These are phyloP conservation scores for Trichoderma gracile DNA, from an alignment of 2,329 filamentous ascomycete species.

Conservation along the genomic window DNA sequence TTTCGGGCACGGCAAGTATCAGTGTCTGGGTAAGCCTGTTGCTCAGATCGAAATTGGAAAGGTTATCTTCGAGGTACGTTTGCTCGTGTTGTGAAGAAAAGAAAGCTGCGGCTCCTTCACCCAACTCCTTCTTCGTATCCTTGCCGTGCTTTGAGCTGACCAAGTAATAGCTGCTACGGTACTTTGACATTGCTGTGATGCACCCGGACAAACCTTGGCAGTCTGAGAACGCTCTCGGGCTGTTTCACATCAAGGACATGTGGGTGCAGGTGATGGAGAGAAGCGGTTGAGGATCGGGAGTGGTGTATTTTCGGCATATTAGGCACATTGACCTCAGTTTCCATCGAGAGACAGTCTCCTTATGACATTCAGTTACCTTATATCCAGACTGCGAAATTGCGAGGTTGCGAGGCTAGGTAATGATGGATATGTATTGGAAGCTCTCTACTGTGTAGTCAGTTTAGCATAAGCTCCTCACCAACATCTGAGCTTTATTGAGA, in stretches of 20 bases:
- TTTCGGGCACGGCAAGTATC: constrained; percentile 43
- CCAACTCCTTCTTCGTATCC: no score
- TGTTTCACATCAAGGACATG: constrained; percentile 38
- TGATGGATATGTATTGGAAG: no score
- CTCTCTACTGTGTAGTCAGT: no score
- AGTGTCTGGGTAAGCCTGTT: constrained; percentile 43
- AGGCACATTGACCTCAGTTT: background rate
- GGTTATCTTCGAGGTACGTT: constrained; percentile 45
- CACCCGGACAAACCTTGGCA: constrained; percentile 35
- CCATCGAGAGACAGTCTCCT: no score
- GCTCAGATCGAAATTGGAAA: constrained; percentile 43
- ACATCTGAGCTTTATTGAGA: background rate
- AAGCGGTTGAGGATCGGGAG: background rate
- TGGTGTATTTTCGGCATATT: no score
- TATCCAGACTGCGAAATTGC: no score
- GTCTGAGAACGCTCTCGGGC: constrained; percentile 32
- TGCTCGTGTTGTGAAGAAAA: background rate
- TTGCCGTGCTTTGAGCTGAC: background rate
- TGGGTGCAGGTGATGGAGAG: constrained; percentile 37
- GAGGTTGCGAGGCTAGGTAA: no score
- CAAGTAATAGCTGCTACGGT: constrained; percentile 32
- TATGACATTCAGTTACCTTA: no score
- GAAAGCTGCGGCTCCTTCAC: background rate
- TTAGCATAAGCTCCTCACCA: background rate
- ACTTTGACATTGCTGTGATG: constrained; percentile 36